Conservation (phyloP, 139 green algal species). For the Coelastrella sp. region DNA sequence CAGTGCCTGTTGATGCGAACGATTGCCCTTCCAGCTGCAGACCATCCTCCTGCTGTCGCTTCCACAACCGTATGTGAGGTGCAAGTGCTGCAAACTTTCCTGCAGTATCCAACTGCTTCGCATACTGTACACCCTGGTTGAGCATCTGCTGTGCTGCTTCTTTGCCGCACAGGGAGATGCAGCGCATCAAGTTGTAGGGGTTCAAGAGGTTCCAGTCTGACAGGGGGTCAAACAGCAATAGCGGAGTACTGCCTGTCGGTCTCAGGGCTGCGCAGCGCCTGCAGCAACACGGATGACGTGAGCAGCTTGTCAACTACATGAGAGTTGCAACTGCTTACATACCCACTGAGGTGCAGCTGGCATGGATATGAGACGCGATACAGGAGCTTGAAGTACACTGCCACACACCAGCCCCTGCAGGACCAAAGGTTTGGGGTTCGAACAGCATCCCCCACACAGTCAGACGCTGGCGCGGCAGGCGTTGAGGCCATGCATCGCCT, state of each 20-base stretch:
- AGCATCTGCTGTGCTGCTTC: conserved; percentile 31
- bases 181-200: background rate
- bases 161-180: conserved; percentile 5
- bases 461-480: too few species aligned
- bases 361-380: too few species aligned
- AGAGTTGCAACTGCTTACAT: too few species aligned
- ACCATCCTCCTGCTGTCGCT: too few species aligned
- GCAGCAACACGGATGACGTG: background rate
- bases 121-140: background rate
- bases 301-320: background rate
- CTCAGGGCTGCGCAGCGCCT: conserved; percentile 8
- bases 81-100: background rate
- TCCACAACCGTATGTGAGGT: background rate
- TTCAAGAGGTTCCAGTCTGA: background rate
- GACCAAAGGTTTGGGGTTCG: too few species aligned
- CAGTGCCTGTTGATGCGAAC: too few species aligned
- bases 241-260: background rate
- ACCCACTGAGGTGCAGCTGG: too few species aligned
- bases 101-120: background rate
- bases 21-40: too few species aligned
- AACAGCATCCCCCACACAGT: too few species aligned
- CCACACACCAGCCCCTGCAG: too few species aligned
- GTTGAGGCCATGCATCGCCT: too few species aligned
- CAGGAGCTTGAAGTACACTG: too few species aligned
- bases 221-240: conserved; percentile 34